A percentile compares a stretch with the other conserved stretches of the same genome.
Evolutionary conservation across 495 filamentous ascomycete species (phyloP).

Genomic region (Stereocaulon alpinum): DNA sequence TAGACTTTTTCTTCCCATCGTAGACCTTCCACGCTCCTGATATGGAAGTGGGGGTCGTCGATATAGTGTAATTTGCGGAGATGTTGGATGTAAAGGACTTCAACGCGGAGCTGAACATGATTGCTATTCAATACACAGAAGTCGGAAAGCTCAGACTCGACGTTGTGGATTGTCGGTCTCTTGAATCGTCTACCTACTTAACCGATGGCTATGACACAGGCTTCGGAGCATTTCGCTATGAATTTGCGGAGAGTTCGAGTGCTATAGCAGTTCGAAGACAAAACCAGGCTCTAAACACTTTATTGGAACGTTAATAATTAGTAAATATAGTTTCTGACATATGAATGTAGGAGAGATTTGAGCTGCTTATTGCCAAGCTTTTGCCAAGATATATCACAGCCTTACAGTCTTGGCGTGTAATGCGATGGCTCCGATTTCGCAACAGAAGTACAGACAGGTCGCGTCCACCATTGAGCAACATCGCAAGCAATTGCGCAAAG

Average conservation of each 20-base stretch:
- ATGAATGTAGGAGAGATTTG: too few relatives aligned
- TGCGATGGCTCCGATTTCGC: background rate
- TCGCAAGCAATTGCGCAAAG: background rate
- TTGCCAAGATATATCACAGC: background rate
- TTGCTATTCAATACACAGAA: conserved; percentile 17
- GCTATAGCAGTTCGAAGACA: too few relatives aligned
- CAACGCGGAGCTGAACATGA: conserved; percentile 82
- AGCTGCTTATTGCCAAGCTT: background rate
- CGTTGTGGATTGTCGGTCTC: background rate
- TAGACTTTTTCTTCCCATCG: conserved; percentile 92
- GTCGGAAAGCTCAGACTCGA: background rate
- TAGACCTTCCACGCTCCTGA: conserved; percentile 96
- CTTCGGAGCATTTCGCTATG: too few relatives aligned
- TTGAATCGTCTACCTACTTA: background rate
- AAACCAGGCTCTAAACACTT: too few relatives aligned
- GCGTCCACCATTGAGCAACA: background rate
- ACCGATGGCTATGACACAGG: background rate
- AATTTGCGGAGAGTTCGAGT: too few relatives aligned
- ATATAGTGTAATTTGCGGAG: conserved; percentile 74
- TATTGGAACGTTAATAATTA: background rate
- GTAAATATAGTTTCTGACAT: too few relatives aligned
- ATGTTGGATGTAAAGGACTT: conserved; percentile 93
- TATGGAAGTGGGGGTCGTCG: conserved; percentile 53
- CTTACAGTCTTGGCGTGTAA: background rate
- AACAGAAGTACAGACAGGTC: background rate